Conservation (phyloP, 75 land plant genomes). For the Sequoia sempervirens region DNA sequence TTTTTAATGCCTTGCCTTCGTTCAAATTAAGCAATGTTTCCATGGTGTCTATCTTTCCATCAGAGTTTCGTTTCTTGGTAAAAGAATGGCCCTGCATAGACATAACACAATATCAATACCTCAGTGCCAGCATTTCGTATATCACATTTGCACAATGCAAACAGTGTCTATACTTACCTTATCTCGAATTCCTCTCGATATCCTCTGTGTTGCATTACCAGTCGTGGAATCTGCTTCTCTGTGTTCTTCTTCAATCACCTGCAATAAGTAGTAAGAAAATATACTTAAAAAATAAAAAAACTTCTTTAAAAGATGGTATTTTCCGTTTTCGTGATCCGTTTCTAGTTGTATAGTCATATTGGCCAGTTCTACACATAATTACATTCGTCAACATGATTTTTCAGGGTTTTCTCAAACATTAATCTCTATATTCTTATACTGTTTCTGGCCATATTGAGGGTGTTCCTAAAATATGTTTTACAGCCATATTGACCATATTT, state of each 20-base stretch:
- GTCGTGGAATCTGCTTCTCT: conserved; percentile 82
- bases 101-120: not conserved
- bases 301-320: not conserved
- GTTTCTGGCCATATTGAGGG: too few relatives aligned
- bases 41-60: conserved; percentile 67
- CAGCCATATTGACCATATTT: conserved; percentile 18
- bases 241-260: conserved; percentile 70
- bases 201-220: conserved; percentile 54
- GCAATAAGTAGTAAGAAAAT: not conserved
- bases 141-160: not conserved
- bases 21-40: conserved; percentile 77
- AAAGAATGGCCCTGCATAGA: conserved; percentile 68
- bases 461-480: conserved; percentile 5
- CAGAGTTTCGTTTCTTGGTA: conserved; percentile 62
- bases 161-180: conserved; percentile 37
- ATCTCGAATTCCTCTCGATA: conserved; percentile 67
- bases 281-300: not conserved
- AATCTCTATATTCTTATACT: too few relatives aligned
- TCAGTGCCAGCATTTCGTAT: too few relatives aligned
- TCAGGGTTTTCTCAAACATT: too few relatives aligned
- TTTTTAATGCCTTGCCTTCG: conserved; percentile 50
- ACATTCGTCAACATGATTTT: conserved; percentile 8
- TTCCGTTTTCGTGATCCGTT: not conserved
- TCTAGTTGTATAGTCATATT: not conserved
- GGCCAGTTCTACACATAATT: not conserved